Evolutionary conservation across 2,329 filamentous ascomycete species (phyloP).

Genomic region (Gaeumannomyces tritici): DNA sequence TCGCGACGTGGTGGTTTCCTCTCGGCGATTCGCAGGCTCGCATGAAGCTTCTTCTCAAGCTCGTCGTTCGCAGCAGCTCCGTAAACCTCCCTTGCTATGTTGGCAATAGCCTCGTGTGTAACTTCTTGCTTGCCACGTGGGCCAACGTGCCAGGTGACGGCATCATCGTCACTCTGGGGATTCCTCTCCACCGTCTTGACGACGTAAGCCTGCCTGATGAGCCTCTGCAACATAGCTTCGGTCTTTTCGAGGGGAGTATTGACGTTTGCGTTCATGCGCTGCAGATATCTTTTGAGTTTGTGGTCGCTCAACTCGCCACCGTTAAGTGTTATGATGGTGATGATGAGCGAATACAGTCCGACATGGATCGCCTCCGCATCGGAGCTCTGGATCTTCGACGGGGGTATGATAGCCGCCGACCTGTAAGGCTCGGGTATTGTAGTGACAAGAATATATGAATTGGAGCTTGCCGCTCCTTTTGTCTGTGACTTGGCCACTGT

Average conservation of each 20-base stretch:
- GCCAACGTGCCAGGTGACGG: slow-evolving; percentile 74
- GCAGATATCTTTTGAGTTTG: slow-evolving; percentile 68
- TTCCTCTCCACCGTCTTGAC: slow-evolving; percentile 60
- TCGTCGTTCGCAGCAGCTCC: slow-evolving; percentile 38
- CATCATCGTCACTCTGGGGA: slow-evolving; percentile 57
- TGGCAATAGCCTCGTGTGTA: slow-evolving; percentile 63
- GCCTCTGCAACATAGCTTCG: slow-evolving; percentile 61
- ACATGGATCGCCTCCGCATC: slow-evolving; percentile 70
- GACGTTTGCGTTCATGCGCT: slow-evolving; percentile 63
- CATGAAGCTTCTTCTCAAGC: slow-evolving; percentile 48
- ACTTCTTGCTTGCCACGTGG: slow-evolving; percentile 80
- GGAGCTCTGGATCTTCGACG: slow-evolving; percentile 54
- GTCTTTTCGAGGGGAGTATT: slow-evolving; percentile 48
- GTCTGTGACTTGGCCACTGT: slow-evolving; percentile 36
- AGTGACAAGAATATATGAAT: slow-evolving; percentile 69
- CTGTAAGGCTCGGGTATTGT: slow-evolving; percentile 61
- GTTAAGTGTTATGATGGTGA: slow-evolving; percentile 67
- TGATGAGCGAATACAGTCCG: slow-evolving; percentile 70
- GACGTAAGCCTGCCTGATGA: slow-evolving; percentile 78
- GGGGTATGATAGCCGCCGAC: slow-evolving; percentile 54
- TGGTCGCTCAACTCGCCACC: slow-evolving; percentile 66
- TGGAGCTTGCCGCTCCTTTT: slow-evolving; percentile 43
- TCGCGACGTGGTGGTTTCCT: background rate
- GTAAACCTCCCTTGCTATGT: slow-evolving; percentile 55
- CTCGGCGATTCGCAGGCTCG: slow-evolving; percentile 46